Evolutionary conservation across 805 yeast species (phyloP).

Genomic region (Metschnikowia peoriensis): DNA sequence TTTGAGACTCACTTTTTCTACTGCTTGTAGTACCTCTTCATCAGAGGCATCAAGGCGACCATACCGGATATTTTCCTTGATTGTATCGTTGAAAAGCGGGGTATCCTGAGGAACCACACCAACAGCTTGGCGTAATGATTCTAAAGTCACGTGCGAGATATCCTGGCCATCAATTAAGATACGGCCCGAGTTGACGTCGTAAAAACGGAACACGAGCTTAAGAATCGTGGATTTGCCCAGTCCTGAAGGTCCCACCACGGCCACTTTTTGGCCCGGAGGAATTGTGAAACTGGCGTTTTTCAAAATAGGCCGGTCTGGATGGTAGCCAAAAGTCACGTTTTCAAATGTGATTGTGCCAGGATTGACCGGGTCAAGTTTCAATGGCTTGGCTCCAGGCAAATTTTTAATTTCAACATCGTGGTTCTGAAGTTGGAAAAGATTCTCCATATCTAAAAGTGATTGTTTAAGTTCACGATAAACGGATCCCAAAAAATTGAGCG

Average conservation of each 20-base stretch:
- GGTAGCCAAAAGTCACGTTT: conserved; percentile 90
- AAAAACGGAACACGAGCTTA: conserved; percentile 81
- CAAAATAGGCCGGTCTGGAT: conserved; percentile 82
- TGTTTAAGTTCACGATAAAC: conserved; percentile 95
- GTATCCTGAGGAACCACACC: conserved; percentile 99
- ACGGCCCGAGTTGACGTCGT: conserved; percentile 76
- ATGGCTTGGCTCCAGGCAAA: conserved; percentile 58
- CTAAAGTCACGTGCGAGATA: conserved; percentile 68
- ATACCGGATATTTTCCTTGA: conserved; percentile 81
- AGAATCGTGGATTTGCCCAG: conserved; percentile 92
- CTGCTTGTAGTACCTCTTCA: conserved; percentile 63
- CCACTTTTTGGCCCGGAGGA: conserved; percentile 89
- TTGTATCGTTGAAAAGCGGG: conserved; percentile 89
- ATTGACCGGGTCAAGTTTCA: conserved; percentile 40
- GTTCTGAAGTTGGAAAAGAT: conserved; percentile 80
- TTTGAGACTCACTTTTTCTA: conserved; percentile 68
- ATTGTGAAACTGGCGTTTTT: conserved; percentile 77
- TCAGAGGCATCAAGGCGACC: conserved; percentile 75
- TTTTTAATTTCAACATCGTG: conserved; percentile 67
- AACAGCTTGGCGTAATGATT: conserved; percentile 66
- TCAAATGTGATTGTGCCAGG: conserved; percentile 86
- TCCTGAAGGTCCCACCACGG: conserved; percentile 96
- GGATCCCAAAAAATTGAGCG: conserved; percentile 90
- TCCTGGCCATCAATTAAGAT: conserved; percentile 89
- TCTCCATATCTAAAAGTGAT: conserved; percentile 92